These are phyloP conservation scores for Gossypium davidsonii DNA, from an alignment of 441 rosid species.

Conservation along the genomic window DNA sequence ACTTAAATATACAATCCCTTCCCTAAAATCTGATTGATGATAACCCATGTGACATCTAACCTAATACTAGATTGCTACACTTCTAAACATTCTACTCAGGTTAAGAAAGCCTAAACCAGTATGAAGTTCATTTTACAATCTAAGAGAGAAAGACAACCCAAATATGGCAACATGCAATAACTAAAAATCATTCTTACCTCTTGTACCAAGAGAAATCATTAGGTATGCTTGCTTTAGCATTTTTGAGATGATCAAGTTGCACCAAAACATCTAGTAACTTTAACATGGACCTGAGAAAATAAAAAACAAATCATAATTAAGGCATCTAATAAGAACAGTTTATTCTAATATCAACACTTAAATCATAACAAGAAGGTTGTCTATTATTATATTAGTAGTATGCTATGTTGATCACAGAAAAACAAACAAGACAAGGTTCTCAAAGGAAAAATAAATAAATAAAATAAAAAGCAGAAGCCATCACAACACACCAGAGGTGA, in stretches of 20 bases:
- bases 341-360: neutral
- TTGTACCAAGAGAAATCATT: slow-evolving; percentile 99
- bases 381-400: slow-evolving; percentile 10
- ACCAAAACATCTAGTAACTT: slow-evolving; percentile 92
- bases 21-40: neutral
- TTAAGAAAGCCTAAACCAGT: slow-evolving; percentile 2
- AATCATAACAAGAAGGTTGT: neutral
- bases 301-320: slow-evolving; percentile 11
- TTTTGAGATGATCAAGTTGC: slow-evolving; percentile 99
- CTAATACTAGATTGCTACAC: neutral
- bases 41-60: neutral
- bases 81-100: neutral
- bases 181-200: slow-evolving; percentile 43
- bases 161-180: slow-evolving; percentile 7
- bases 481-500: slow-evolving; percentile 69
- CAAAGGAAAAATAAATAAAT: neutral
- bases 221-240: slow-evolving; percentile 98
- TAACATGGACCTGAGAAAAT: slow-evolving; percentile 76
- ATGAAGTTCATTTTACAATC: neutral
- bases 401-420: slow-evolving; percentile 4
- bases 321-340: neutral
- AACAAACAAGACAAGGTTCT: slow-evolving; percentile 9
- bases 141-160: slow-evolving; percentile 1
- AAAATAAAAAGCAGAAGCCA: neutral
- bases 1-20: neutral